A percentile compares a stretch with the other conserved stretches of the same genome.
phyloP scores from a whole-genome alignment of 2,329 filamentous ascomycete genomes.

The Botrytis tulipae region DNA sequence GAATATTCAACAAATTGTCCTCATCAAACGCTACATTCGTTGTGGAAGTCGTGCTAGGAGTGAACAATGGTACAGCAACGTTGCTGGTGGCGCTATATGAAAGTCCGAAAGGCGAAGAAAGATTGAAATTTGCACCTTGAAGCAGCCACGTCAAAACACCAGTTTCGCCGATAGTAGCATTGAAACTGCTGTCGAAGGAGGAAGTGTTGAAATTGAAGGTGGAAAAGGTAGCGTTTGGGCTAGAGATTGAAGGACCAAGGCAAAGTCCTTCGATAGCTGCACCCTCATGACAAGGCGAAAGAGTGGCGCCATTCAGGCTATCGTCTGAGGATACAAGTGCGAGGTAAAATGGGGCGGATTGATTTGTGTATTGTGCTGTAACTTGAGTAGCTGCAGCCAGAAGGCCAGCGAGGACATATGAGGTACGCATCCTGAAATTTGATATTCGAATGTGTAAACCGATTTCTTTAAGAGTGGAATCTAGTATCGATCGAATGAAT shows the following conservation, averaged over 20 bases:
- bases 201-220: constrained; percentile 32
- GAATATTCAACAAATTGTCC: constrained; percentile 42
- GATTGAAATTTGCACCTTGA: constrained; percentile 32
- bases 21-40: constrained; percentile 44
- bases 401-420: constrained; percentile 26
- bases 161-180: constrained; percentile 27
- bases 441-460: not conserved
- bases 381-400: constrained; percentile 27
- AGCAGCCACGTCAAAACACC: constrained; percentile 34
- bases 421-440: constrained; percentile 26
- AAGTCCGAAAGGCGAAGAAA: constrained; percentile 41
- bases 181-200: constrained; percentile 21
- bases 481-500: not conserved
- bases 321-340: constrained; percentile 42
- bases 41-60: constrained; percentile 28
- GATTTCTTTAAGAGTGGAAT: not conserved
- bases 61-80: constrained; percentile 44
- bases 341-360: constrained; percentile 46
- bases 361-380: constrained; percentile 37
- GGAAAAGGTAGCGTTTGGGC: constrained; percentile 25
- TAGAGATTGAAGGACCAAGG: constrained; percentile 29
- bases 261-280: constrained; percentile 50
- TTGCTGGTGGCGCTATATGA: constrained; percentile 42
- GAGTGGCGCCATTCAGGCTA: constrained; percentile 41
- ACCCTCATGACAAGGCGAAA: constrained; percentile 48